Base-by-base conservation (phyloP, 768 basidiomycete species). In the Leccinum broughii region DNA sequence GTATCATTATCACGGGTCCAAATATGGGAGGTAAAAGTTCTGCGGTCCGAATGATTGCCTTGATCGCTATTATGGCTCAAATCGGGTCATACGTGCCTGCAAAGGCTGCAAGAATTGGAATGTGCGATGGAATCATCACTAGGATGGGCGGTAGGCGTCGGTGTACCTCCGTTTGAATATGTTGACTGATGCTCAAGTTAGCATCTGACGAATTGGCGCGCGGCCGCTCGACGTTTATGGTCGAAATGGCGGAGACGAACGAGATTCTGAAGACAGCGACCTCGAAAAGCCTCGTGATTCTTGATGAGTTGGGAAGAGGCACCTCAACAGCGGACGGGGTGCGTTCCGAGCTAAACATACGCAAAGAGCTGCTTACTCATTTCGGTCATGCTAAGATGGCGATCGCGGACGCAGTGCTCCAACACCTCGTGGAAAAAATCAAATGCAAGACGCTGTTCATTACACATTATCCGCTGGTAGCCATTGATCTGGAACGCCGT, bases 11-110 rank as follows among this genome's bases (percentile, higher is more conserved):
- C 62, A 93, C 91, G 0, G 92, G 92, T 10, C 91, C 90, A 1
- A 92, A 92, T 66, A 91, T 92, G 90, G 90, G 90, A 71, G 86
- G 86, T 44, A 97, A 97, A 76, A 93, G 91, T 64, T 92, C 89
- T 34, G 85, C 82, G 48, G 90, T 93, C 22, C 78, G 91, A 35
- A 91, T 89, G 86, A 80, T 88, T 28, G 90, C 89, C 14, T 78
- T 93, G 54, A 86, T 91, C 60, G 84, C 81, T 6, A 82, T 92
- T 17, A 88, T 88, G 74, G 73, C 92, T 1, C 95, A 98, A 70
- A 86, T 97, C n/a, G 96, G 96, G 11, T 90, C 87, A 15, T 96
- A 92, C 68, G 93, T 98, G 3, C 96, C 96, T 17, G 94, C 94
- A 1, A 74, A 76, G 14, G 81, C 85, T 0, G 88, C 90, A 52